phyloP scores from a whole-genome alignment of 306 rosid species.

The Lithocarpus polystachyus region DNA sequence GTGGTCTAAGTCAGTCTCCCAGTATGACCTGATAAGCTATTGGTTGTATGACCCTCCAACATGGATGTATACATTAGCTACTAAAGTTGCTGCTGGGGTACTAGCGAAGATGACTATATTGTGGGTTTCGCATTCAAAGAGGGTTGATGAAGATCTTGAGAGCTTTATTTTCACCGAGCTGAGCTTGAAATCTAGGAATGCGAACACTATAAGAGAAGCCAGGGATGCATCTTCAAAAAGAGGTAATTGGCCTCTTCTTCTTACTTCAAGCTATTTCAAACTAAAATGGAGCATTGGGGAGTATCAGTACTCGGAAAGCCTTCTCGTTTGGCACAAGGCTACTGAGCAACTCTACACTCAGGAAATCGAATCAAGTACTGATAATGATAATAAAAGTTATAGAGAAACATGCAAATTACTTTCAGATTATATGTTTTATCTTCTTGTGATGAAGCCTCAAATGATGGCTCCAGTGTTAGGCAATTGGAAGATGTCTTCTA shows the following conservation, averaged over 20 bases:
- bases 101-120: neutral
- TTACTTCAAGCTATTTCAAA: neutral
- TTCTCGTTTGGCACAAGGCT: constrained; percentile 34
- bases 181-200: constrained; percentile 1
- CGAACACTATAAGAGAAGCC: neutral
- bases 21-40: constrained; percentile 22
- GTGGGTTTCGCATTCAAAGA: neutral
- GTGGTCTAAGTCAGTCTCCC: constrained; percentile 18
- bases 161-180: constrained; percentile 11
- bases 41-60: neutral
- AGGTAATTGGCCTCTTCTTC: constrained; percentile 23
- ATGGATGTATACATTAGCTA: neutral
- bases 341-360: constrained; percentile 14
- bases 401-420: constrained; percentile 4
- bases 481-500: constrained; percentile 25
- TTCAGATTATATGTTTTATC: constrained; percentile 35
- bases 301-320: constrained; percentile 23
- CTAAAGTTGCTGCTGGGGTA: neutral
- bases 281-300: constrained; percentile 25
- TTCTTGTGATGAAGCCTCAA: constrained; percentile 8
- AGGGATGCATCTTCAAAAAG: constrained; percentile 14
- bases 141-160: neutral
- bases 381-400: neutral
- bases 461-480: constrained; percentile 26
- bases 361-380: fast-evolving